Evolutionary conservation across 2,329 filamentous ascomycete species (phyloP).

Genomic region (Sordariomycetes sp.): DNA sequence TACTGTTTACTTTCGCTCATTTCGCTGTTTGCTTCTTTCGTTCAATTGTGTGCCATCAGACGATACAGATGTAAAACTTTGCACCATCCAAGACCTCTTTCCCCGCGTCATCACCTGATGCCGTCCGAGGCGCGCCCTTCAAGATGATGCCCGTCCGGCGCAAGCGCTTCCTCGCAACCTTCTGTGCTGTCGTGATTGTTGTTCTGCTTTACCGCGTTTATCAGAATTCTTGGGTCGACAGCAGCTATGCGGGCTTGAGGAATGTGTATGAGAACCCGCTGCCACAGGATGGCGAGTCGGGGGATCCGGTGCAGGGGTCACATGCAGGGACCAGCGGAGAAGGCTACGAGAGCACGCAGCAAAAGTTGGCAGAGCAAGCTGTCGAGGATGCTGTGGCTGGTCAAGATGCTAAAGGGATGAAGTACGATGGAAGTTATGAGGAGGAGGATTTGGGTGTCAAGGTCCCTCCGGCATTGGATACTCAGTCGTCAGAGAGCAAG

Average conservation of each 20-base stretch:
- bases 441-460: conserved; percentile 1
- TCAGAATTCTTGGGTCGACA: conserved; percentile 27
- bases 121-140: too few relatives aligned
- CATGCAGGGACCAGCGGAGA: too few relatives aligned
- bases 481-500: not conserved
- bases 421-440: not conserved
- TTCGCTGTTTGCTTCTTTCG: too few relatives aligned
- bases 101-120: too few relatives aligned
- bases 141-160: conserved; percentile 50
- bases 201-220: conserved; percentile 43
- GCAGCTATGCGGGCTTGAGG: conserved; percentile 2
- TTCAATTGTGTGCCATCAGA: too few relatives aligned
- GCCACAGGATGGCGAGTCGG: too few relatives aligned
- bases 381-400: not conserved
- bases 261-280: conserved; percentile 1
- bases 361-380: not conserved
- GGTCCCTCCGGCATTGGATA: not conserved
- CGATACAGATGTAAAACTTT: too few relatives aligned
- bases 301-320: too few relatives aligned
- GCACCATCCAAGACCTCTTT: too few relatives aligned
- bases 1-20: too few relatives aligned
- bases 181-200: conserved; percentile 44
- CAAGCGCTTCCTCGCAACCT: conserved; percentile 51
- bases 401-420: not conserved
- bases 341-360: too few relatives aligned